A percentile compares a stretch with the other conserved stretches of the same genome.
phyloP scores from a whole-genome alignment of 768 basidiomycete genomes.

The Pholiota conissans region DNA sequence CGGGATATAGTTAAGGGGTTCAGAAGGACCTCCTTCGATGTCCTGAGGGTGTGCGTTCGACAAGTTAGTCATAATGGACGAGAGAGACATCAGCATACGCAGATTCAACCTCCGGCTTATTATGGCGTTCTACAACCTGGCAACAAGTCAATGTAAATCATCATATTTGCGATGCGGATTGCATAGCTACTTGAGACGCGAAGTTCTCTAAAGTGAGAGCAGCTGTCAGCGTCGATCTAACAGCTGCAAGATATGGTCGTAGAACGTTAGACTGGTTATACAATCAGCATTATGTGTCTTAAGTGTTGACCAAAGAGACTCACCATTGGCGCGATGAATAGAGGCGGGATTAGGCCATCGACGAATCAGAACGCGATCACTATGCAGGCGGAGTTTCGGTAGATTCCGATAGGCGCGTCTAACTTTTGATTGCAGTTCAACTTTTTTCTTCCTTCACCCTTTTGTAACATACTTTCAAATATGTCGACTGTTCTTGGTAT shows the following conservation, averaged over 20 bases:
- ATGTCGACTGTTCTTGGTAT: conserved; percentile 67
- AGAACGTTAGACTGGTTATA: conserved; percentile 83
- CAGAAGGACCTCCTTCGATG: conserved; percentile 91
- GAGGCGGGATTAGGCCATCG: neutral
- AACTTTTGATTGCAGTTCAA: conserved; percentile 12
- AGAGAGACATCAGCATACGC: conserved; percentile 45
- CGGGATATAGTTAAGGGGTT: conserved; percentile 94
- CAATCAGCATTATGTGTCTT: neutral
- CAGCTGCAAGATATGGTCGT: conserved; percentile 93
- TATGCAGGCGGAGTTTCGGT: conserved; percentile 48
- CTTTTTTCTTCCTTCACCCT: conserved; percentile 16
- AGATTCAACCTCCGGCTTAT: conserved; percentile 94
- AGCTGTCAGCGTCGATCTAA: conserved; percentile 95
- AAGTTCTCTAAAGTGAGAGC: conserved; percentile 98
- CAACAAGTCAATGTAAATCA: conserved; percentile 15
- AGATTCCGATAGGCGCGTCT: conserved; percentile 18
- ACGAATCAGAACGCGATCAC: conserved; percentile 10
- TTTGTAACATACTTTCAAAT: conserved; percentile 16
- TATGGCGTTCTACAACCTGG: conserved; percentile 95
- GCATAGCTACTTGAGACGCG: conserved; percentile 80
- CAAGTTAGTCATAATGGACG: neutral
- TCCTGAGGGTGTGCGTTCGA: conserved; percentile 40
- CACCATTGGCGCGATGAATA: conserved; percentile 4
- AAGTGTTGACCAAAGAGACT: neutral
- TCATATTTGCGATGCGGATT: conserved; percentile 11